Conservation (phyloP, 495 filamentous ascomycete genomes). For the Trichoderma reesei region DNA sequence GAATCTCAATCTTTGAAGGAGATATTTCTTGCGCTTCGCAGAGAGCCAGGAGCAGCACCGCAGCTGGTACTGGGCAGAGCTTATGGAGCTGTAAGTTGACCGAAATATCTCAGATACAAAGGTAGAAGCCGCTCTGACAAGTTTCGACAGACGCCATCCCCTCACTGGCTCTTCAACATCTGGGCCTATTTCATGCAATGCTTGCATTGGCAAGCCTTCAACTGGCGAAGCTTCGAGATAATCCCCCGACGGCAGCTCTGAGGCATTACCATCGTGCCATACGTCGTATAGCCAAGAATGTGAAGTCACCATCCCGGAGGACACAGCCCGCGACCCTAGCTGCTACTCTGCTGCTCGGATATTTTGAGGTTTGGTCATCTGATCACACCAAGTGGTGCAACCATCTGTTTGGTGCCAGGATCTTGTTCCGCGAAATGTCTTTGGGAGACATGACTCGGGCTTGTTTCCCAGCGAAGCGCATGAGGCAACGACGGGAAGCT, state of each 20-base stretch:
- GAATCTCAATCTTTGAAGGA: conserved; percentile 79
- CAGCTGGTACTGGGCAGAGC: conserved; percentile 57
- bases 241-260: conserved; percentile 64
- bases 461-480: conserved; percentile 50
- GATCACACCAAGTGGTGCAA: conserved; percentile 95
- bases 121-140: conserved; percentile 10
- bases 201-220: conserved; percentile 82
- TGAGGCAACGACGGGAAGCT: conserved; percentile 23
- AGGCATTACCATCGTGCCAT: conserved; percentile 89
- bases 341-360: conserved; percentile 78
- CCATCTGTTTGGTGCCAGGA: conserved; percentile 75
- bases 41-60: background rate
- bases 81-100: conserved; percentile 60
- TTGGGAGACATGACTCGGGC: conserved; percentile 57
- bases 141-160: conserved; percentile 57
- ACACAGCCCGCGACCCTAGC: conserved; percentile 73
- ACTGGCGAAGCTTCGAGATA: conserved; percentile 70
- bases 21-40: conserved; percentile 58
- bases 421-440: conserved; percentile 76
- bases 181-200: conserved; percentile 81
- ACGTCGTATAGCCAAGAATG: conserved; percentile 62
- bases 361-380: conserved; percentile 89
- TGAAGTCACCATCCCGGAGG: conserved; percentile 61
- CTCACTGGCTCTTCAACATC: conserved; percentile 72
- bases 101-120: background rate